Evolutionary conservation across 2,329 filamentous ascomycete species (phyloP), one percentile per base, ranked within the genome.

Genomic region (Phialemoniopsis sp.): DNA sequence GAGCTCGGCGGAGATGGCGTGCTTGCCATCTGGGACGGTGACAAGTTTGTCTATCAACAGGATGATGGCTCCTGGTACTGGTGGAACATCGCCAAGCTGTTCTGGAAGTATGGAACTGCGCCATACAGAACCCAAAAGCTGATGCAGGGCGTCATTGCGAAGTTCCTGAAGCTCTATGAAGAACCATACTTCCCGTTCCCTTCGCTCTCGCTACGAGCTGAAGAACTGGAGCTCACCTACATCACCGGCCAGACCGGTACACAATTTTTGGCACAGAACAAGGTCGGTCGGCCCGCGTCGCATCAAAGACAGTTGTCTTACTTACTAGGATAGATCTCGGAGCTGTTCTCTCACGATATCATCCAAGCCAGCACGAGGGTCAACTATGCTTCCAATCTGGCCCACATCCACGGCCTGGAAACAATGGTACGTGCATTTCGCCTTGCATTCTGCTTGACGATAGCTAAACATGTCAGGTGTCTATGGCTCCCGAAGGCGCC

Each of bases 371-470:
- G 82, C 41, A 96, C 93, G 1, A 77, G 93, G 15, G 91, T 96
- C 46, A 97, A 97, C 61, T 98, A 96, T 63, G 93, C 87, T 1
- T 88, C 90, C 36, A 96, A 97, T 50, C 63, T 97, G 12, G 77
- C 71, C n/a, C 68, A 80, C 29, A 93, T 97, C 35, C 90, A 97
- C 54, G 93, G 89, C 1, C 65, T 98, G 2, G 89, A 94, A 53
- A 81, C 90, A 2, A 89, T 96, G 85, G 78, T 78, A 42, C 38
- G 56, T 42, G 6, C n/a, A n/a, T n/a, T n/a, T n/a, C n/a, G n/a
- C n/a, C n/a, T n/a, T n/a, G n/a, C n/a, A n/a, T n/a, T n/a, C n/a
- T n/a, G n/a, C n/a, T n/a, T n/a, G n/a, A n/a, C n/a, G n/a, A n/a
- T n/a, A n/a, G n/a, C n/a, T n/a, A n/a, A n/a, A n/a, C n/a, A n/a